These are phyloP conservation scores for Ceratobasidium sp. DNA, from an alignment of 1,284 basidiomycete species.

Conservation along the genomic window DNA sequence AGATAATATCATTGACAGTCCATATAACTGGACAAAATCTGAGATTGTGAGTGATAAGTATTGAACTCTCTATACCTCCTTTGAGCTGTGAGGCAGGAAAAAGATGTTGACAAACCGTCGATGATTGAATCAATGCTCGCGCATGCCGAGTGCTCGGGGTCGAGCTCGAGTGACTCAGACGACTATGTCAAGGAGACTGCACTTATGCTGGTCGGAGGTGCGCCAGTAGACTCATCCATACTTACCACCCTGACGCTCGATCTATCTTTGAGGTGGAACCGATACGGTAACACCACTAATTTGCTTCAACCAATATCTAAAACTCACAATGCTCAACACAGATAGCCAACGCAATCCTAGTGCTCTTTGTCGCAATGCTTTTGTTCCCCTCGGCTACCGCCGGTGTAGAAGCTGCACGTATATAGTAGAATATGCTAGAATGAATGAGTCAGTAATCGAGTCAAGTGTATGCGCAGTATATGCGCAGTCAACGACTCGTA, in stretches of 20 bases:
- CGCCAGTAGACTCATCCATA: background rate
- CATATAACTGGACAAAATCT: conserved; percentile 27
- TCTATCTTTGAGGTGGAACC: background rate
- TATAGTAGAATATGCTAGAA: too few relatives aligned
- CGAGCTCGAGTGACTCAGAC: background rate
- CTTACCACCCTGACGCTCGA: too few relatives aligned
- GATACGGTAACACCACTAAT: conserved; percentile 15
- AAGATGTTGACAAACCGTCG: background rate
- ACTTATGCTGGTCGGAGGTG: conserved; percentile 10
- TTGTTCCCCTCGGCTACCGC: too few relatives aligned
- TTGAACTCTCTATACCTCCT: too few relatives aligned
- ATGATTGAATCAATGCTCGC: conserved; percentile 2
- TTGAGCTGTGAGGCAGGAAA: background rate
- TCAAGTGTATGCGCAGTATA: too few relatives aligned
- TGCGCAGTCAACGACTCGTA: too few relatives aligned
- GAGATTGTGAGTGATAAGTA: background rate
- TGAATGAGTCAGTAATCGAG: too few relatives aligned
- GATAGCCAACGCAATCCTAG: background rate
- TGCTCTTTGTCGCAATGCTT: conserved; percentile 45
- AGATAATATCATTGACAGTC: background rate
- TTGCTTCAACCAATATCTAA: too few relatives aligned
- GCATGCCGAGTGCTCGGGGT: background rate
- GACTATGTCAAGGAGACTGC: background rate
- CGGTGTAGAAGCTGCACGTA: too few relatives aligned
- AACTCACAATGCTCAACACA: too few relatives aligned